Conservation (phyloP, 306 rosid genomes). For the Ceratonia siliqua region DNA sequence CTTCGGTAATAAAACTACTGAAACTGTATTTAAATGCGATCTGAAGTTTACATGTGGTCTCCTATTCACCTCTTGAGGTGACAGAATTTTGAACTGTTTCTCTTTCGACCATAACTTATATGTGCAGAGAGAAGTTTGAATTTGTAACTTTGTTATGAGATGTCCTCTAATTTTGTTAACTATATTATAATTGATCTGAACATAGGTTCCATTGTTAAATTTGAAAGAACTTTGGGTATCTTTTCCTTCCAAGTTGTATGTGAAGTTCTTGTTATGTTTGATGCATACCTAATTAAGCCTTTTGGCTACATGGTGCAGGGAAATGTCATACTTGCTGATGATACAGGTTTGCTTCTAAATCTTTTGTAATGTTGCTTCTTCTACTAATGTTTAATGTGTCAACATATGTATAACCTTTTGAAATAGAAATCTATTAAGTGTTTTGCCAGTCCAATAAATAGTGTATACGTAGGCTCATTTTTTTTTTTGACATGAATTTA, state of each 20-base stretch:
- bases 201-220: neutral
- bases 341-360: constrained; percentile 70
- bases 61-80: neutral
- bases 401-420: constrained; percentile 2
- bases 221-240: too few species aligned
- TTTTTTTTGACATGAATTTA: neutral
- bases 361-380: constrained; percentile 25
- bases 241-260: too few species aligned
- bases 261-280: constrained; percentile 1
- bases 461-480: neutral
- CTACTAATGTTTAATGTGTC: constrained; percentile 12
- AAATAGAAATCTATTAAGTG: constrained; percentile 3
- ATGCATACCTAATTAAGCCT: constrained; percentile 34
- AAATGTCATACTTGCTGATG: constrained; percentile 47
- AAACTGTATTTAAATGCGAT: constrained; percentile 3
- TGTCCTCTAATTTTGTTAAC: neutral
- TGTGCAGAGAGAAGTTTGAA: neutral
- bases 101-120: neutral
- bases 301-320: constrained; percentile 68
- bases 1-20: neutral
- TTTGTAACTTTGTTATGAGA: neutral
- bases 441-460: constrained; percentile 3
- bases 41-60: neutral
- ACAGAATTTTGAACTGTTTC: neutral
- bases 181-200: neutral